Evolutionary conservation across 2,329 filamentous ascomycete genomes (phyloP), one percentile per base, ranked within the genome.

Genomic region (Botrytis tulipae): DNA sequence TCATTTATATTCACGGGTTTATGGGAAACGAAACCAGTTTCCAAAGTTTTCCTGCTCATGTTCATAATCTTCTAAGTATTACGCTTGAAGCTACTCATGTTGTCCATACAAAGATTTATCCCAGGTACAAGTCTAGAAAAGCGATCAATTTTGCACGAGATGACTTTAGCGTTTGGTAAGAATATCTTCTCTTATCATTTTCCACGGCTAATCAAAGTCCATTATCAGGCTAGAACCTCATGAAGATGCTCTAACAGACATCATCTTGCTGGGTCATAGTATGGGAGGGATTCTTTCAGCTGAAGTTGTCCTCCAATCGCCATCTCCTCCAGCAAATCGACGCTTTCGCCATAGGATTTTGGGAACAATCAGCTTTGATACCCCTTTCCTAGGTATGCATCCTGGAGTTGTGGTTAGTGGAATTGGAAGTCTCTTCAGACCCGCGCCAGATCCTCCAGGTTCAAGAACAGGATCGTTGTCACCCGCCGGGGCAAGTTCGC

Each of bases 1-100:
- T 97, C 35, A 85, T 97, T 71, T 97, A 94, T 81, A 90, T 97
- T 73, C 95, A 97, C 84, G 94, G 95, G 75, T 97, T 97, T 83
- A 92, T 96, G 86, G 94, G 95, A 70, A 92, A 93, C 74, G 93
- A 96, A 81, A 92, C 92, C 46, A 97, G 93, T 73, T 98, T 98
- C 80, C 89, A 91, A 75, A 93, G 92, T 62, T 97, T 98, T 78
- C 95, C 95, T 0, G 92, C 92, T 12, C 94, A 97, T 83, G 88
- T 97, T 6, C 95, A 98, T 81, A 88, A 90, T 77, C 86, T 93
- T 51, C 85, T 97, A 57, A 89, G 89, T 20, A 85, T 88, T 14
- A 85, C 90, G 0, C 83, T 97, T 20, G 84, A 85, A 35, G 90
- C 93, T 40, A 91, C 90, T 9, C 94, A 97, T 84, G 87, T 91